phyloP scores from a whole-genome alignment of 345 rosid genomes.

The Sisymbrium irio region DNA sequence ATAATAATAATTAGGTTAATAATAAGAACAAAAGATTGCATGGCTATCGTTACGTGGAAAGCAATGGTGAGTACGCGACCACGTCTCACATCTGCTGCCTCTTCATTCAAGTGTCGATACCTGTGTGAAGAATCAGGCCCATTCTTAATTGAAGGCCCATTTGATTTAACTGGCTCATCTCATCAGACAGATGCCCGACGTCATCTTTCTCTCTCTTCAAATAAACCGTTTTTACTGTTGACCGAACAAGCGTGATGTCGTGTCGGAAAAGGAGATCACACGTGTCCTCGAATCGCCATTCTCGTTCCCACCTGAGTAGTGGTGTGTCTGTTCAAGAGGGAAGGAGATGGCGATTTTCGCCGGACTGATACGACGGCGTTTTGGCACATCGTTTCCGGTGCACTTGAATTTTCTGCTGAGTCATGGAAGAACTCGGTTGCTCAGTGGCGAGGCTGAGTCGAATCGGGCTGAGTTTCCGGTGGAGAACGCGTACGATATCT shows the following conservation, averaged over 20 bases:
- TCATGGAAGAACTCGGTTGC: constrained; percentile 39
- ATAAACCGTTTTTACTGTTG: constrained; percentile 4
- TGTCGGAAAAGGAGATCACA: neutral
- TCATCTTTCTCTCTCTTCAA: neutral
- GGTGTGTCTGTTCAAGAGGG: neutral
- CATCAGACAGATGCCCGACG: too few relatives aligned
- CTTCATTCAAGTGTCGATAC: neutral
- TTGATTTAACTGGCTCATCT: neutral
- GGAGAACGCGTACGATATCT: constrained; percentile 68
- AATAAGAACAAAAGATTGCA: neutral
- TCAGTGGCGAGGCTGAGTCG: constrained; percentile 49
- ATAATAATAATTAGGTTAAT: neutral
- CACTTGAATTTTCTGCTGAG: constrained; percentile 28
- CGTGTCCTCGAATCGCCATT: constrained; percentile 9
- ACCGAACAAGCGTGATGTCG: constrained; percentile 15
- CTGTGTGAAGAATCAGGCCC: neutral
- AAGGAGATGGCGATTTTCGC: constrained; percentile 37
- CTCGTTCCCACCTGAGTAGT: neutral
- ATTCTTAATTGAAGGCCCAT: neutral
- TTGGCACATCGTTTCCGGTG: constrained; percentile 13
- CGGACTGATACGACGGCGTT: constrained; percentile 36
- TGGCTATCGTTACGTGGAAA: neutral
- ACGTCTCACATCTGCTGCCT: constrained; percentile 17
- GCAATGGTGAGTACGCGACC: constrained; percentile 9
- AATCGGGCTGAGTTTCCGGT: constrained; percentile 52